Evolutionary conservation across 495 filamentous ascomycete species (phyloP), one percentile per base, ranked within the genome.

Genomic region (Xylaria venustula): DNA sequence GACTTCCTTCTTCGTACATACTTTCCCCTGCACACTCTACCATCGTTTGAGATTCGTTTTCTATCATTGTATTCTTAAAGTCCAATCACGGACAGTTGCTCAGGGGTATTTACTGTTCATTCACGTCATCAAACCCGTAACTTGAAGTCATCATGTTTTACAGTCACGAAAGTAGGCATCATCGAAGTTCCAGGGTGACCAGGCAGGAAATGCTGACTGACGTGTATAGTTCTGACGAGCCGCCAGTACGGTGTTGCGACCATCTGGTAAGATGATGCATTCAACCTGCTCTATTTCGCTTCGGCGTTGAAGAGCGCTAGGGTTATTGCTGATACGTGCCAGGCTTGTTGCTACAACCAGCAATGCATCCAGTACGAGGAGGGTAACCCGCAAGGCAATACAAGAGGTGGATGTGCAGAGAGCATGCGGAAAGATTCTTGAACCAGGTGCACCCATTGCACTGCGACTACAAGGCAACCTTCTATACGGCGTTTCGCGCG

Each of bases 261-360:
- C 2, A 87, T 98, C 51, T 98, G 94, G 93, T 96, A 80, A 72
- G 85, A 70, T 56, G 85, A 70, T 56, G 41, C 26, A 37, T 26
- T 9, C 12, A 4, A 30, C 32, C 47, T 46, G 19, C n/a, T 47
- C 23, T 30, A 6, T 20, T 57, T 46, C 37, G 55, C 32, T 37
- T 12, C 22, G 1, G 23, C 17, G 5, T 44, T 52, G 48, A 12
- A 48, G 34, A 5, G 7, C 40, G 32, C 7, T 20, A 37, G 15
- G 32, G 15, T 15, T 32, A 23, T 15, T 49, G 41, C 30, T 40
- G 9, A 54, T 64, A 11, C 20, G 54, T 61, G 57, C 28, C 17
- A 97, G 93, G 94, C 83, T 98, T 7, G 88, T 96, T 32, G 95
- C 94, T 50, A 98, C 94, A 1, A 82, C 96, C 20, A 85, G 90